Conservation (phyloP, 768 basidiomycete species). For the Coprinellus aureogranulatus region DNA sequence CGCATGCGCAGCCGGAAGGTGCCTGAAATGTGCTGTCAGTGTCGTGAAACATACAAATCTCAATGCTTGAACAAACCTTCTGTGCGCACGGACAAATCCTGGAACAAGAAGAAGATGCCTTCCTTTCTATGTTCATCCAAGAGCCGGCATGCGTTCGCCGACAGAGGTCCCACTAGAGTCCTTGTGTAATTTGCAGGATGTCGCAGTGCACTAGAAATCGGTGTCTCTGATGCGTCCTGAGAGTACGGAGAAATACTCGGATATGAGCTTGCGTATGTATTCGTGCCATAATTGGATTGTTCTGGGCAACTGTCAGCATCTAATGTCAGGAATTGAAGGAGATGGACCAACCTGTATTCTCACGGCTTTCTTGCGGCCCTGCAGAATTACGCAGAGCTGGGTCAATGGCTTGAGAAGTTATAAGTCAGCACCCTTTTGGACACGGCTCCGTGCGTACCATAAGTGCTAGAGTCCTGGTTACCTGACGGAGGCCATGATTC, state of each 20-base stretch:
- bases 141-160: slow-evolving; percentile 81
- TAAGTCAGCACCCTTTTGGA: slow-evolving; percentile 1
- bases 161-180: slow-evolving; percentile 86
- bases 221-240: slow-evolving; percentile 3
- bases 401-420: slow-evolving; percentile 32
- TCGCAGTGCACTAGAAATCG: slow-evolving; percentile 5
- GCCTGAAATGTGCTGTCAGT: slow-evolving; percentile 42
- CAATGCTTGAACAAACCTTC: slow-evolving; percentile 56
- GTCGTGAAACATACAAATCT: background rate
- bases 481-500: slow-evolving; percentile 25
- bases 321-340: background rate
- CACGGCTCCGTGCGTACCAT: background rate
- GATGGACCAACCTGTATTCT: slow-evolving; percentile 22
- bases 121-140: slow-evolving; percentile 80
- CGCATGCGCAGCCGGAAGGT: slow-evolving; percentile 83
- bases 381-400: slow-evolving; percentile 36
- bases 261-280: background rate
- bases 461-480: slow-evolving; percentile 8
- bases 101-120: slow-evolving; percentile 94
- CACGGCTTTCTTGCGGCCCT: slow-evolving; percentile 35
- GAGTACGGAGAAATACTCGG: background rate
- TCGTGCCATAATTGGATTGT: slow-evolving; percentile 3
- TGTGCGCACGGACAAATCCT: slow-evolving; percentile 89
- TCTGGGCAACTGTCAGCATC: background rate
- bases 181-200: slow-evolving; percentile 59